These are phyloP conservation scores for Nicotiana otophora DNA, from an alignment of 257 asterid species.

Conservation along the genomic window DNA sequence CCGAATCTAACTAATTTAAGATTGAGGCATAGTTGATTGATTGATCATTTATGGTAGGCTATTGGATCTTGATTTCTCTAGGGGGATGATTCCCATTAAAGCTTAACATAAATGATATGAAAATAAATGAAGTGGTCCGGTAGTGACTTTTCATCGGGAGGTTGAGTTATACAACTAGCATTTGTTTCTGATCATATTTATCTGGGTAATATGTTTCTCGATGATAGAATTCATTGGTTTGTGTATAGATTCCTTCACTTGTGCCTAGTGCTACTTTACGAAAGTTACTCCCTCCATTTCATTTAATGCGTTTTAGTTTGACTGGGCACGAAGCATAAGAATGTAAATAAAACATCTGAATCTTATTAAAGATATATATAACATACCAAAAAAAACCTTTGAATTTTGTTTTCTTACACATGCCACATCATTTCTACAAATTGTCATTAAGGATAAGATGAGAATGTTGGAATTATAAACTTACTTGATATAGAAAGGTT, in stretches of 20 bases:
- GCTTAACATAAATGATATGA: not conserved
- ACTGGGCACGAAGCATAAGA: not conserved
- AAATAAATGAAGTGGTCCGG: not conserved
- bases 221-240: not conserved
- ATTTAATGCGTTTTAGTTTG: not conserved
- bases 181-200: not conserved
- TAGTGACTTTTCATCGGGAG: not conserved
- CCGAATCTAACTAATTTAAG: not conserved
- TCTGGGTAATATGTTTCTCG: not conserved
- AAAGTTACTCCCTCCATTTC: not conserved
- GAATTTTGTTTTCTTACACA: not conserved
- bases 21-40: not conserved
- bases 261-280: not conserved
- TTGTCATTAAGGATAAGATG: not conserved
- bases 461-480: not conserved
- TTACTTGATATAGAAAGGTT: not conserved
- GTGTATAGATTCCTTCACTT: not conserved
- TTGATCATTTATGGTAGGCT: not conserved
- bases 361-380: not conserved
- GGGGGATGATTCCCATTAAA: not conserved
- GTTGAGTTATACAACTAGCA: not conserved
- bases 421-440: not conserved
- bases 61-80: not conserved
- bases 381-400: not conserved
- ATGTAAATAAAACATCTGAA: not conserved